phyloP scores from a whole-genome alignment of 2,329 filamentous ascomycete species.

The Exophiala spinifera region DNA sequence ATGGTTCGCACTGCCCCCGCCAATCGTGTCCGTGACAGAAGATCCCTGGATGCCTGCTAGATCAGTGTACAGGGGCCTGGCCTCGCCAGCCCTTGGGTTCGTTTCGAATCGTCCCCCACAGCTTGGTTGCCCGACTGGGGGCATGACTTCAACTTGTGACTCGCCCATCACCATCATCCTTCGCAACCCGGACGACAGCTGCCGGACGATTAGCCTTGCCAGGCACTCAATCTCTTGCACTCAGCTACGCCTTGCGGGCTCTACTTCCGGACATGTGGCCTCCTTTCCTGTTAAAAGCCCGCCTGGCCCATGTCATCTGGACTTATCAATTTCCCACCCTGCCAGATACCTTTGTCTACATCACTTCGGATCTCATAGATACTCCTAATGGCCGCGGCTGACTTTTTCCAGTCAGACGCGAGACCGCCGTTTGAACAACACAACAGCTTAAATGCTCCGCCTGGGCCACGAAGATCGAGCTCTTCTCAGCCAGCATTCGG shows the following conservation, averaged over 20 bases:
- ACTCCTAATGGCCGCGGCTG: slow-evolving; percentile 26
- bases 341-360: background rate
- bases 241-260: background rate
- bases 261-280: background rate
- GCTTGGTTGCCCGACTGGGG: background rate
- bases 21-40: slow-evolving; percentile 7
- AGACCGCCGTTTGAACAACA: slow-evolving; percentile 18
- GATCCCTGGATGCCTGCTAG: background rate
- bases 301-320: background rate
- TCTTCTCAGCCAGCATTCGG: slow-evolving; percentile 14
- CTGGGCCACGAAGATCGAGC: slow-evolving; percentile 12
- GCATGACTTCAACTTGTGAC: slow-evolving; percentile 24
- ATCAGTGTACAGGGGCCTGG: background rate
- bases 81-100: no score
- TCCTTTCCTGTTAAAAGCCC: slow-evolving; percentile 11
- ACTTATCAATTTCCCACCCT: background rate
- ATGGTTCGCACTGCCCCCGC: slow-evolving; percentile 1
- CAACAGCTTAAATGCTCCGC: slow-evolving; percentile 12
- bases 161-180: slow-evolving; percentile 5
- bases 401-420: slow-evolving; percentile 23
- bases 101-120: background rate
- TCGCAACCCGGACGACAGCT: background rate
- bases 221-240: slow-evolving; percentile 14
- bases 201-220: slow-evolving; percentile 16
- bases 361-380: background rate